A percentile compares a stretch with the other conserved stretches of the same genome.
phyloP scores from a whole-genome alignment of 352 stramenopile genomes.

The Pelagophyceae sp. region DNA sequence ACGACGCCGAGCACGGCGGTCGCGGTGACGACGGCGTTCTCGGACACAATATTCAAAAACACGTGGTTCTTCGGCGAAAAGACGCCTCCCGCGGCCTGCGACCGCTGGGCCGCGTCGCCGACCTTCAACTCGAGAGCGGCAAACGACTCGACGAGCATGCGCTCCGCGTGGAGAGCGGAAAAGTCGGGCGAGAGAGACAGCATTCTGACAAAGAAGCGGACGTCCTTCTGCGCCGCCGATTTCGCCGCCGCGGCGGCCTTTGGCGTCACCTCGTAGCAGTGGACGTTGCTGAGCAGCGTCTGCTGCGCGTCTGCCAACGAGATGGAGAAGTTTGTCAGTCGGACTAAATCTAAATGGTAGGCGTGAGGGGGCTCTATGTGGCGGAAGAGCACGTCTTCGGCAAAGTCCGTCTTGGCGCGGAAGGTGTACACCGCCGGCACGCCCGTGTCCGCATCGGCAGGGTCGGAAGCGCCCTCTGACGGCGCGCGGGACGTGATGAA shows the following conservation, averaged over 20 bases:
- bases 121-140: conserved; percentile 88
- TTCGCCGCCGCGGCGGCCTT: conserved; percentile 70
- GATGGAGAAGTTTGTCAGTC: conserved; percentile 94
- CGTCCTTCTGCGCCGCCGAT: conserved; percentile 68
- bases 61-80: conserved; percentile 99
- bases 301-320: conserved; percentile 76
- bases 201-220: conserved; percentile 88
- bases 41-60: conserved; percentile 94
- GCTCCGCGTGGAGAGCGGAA: conserved; percentile 72
- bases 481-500: conserved; percentile 43
- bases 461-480: not conserved
- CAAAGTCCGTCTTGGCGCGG: conserved; percentile 68
- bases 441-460: conserved; percentile 19
- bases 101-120: conserved; percentile 48
- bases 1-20: conserved; percentile 81
- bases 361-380: conserved; percentile 94
- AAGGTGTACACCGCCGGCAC: conserved; percentile 71
- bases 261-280: conserved; percentile 92
- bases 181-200: conserved; percentile 63
- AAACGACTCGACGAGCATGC: conserved; percentile 93
- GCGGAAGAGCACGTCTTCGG: conserved; percentile 93
- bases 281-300: conserved; percentile 80
- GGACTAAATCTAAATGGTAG: conserved; percentile 94
- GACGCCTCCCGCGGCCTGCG: conserved; percentile 6
- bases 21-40: conserved; percentile 67